These are phyloP conservation scores for Didymella glomerata DNA, from an alignment of 2,329 filamentous ascomycete species.

Conservation along the genomic window DNA sequence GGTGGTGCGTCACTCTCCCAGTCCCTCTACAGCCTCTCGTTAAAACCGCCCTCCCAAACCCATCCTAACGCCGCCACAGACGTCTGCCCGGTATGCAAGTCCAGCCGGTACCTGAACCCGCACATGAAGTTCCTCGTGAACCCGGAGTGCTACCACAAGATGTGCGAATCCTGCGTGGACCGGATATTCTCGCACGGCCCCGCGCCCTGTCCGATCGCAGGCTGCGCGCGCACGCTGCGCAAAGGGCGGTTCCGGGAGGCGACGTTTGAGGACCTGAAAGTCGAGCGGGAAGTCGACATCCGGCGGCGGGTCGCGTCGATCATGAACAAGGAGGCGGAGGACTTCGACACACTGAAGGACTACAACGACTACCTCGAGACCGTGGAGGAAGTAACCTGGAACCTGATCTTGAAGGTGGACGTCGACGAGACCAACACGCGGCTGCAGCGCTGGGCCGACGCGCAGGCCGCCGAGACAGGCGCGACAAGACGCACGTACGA, in stretches of 20 bases:
- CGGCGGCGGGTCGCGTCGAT: constrained; percentile 77
- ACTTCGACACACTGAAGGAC: constrained; percentile 83
- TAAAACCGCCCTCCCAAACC: constrained; percentile 24
- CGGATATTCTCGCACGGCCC: constrained; percentile 93
- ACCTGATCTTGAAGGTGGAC: constrained; percentile 78
- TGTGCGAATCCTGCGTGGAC: constrained; percentile 96
- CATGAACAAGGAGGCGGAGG: constrained; percentile 88
- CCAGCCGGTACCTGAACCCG: constrained; percentile 91
- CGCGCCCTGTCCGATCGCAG: constrained; percentile 88
- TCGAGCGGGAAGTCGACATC: constrained; percentile 95
- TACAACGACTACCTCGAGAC: constrained; percentile 96
- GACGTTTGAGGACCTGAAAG: constrained; percentile 86
- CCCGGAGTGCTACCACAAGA: constrained; percentile 98
- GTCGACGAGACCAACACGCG: constrained; percentile 68
- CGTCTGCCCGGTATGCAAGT: constrained; percentile 97
- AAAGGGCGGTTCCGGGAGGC: constrained; percentile 84
- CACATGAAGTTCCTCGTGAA: constrained; percentile 97
- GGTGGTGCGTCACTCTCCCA: constrained; percentile 50
- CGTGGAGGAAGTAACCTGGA: constrained; percentile 89
- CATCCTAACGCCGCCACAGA: constrained; percentile 60
- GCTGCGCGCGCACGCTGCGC: constrained; percentile 85
- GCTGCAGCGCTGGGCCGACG: constrained; percentile 74
- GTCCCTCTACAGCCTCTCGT: constrained; percentile 42
- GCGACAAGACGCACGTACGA: constrained; percentile 48
- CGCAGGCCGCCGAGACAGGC: constrained; percentile 67